Conservation (phyloP, 805 yeast genomes). For the Saturnispora mendoncae region DNA sequence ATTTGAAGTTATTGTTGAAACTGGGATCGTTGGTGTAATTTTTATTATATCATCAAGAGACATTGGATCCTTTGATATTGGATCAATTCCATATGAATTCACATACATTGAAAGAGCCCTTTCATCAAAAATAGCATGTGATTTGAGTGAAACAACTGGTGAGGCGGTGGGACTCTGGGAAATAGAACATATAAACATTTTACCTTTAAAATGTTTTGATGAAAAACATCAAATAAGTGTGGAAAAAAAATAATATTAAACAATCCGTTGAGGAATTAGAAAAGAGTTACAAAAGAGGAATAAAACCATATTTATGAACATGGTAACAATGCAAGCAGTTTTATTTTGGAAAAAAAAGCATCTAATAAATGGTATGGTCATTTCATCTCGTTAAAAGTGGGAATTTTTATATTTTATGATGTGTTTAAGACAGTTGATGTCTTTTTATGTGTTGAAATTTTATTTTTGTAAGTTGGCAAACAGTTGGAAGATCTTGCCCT, state of each 20-base stretch:
- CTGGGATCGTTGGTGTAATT: conserved; percentile 15
- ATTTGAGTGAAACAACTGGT: conserved; percentile 70
- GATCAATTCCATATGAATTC: conserved; percentile 61
- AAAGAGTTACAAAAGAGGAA: conserved; percentile 6
- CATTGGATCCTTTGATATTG: conserved; percentile 59
- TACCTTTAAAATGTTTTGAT: neutral
- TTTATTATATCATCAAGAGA: conserved; percentile 48
- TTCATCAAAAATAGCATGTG: conserved; percentile 64
- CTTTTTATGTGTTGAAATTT: neutral
- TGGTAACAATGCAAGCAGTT: neutral
- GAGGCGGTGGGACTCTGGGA: conserved; percentile 63
- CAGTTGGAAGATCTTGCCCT: conserved; percentile 49
- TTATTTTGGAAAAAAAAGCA: neutral
- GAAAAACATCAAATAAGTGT: neutral
- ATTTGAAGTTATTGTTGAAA: conserved; percentile 13
- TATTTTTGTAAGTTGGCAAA: conserved; percentile 29
- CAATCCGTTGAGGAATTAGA: conserved; percentile 18
- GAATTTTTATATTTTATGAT: conserved; percentile 1
- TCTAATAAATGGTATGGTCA: conserved; percentile 2
- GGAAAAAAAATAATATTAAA: conserved; percentile 5
- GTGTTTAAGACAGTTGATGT: conserved; percentile 17
- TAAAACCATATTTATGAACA: conserved; percentile 4
- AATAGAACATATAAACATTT: conserved; percentile 25
- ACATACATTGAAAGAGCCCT: conserved; percentile 53
- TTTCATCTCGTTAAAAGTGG: conserved; percentile 7